Evolutionary conservation across 129 eudicot species (phyloP), one percentile per base, ranked within the genome.

Genomic region (Ambrosia artemisiifolia): DNA sequence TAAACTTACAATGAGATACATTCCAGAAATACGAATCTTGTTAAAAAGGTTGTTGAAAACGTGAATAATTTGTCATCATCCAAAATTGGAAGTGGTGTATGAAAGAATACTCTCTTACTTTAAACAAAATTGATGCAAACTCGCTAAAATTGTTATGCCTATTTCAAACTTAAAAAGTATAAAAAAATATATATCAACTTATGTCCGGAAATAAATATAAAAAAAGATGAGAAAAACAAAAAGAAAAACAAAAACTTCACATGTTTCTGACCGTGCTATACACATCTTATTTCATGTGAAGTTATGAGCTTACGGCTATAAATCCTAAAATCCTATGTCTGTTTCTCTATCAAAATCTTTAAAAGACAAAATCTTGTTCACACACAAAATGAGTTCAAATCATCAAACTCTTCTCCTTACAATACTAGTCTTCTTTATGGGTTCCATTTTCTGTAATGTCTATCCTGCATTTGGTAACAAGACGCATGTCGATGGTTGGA

Each of bases 391-490:
- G 63, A 55, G 73, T 69, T 69, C 74, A 54, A 7, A 12, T 18
- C 75, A 69, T 32, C n/a, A n/a, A n/a, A 30, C 73, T 33, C 63
- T 70, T 18, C 34, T 70, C 75, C 24, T 53, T 51, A 70, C 28
- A 24, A 24, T 24, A 24, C 1, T 24, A 24, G 28, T 24, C 28
- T 24, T 24, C 28, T 24, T 24, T 24, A 70, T 34, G 20, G 7
- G 49, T 55, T 53, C 65, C 14, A 9, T 54, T 36, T 54, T 70
- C 51, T 53, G 14, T 13, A 56, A 53, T 6, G 54, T 54, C 36
- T 70, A n/a, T n/a, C n/a, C 28, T 69, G 63, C 74, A 33, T 35
- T 50, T 3, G 49, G 74, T 17, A 7, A 0, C 73, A 68, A 68
- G 61, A 48, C 61, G 3, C 65, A 60, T 60, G 19, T 12, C 57